Evolutionary conservation across 352 stramenopile genomes (phyloP).

Genomic region (Phytophthora fragariaefolia): DNA sequence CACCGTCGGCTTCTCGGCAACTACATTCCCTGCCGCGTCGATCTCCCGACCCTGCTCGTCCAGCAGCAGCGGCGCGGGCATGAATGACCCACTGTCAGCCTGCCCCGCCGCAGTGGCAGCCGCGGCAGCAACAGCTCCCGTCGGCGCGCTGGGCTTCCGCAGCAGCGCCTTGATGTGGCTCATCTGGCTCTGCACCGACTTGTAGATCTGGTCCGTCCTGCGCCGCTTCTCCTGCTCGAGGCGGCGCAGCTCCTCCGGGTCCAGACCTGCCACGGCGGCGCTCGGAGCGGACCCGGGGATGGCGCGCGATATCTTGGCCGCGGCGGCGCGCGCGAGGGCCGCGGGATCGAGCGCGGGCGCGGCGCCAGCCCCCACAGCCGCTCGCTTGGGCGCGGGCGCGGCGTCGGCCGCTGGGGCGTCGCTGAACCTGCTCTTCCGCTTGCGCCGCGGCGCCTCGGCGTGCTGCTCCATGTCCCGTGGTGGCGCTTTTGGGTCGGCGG

Average conservation of each 20-base stretch:
- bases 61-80: conserved; percentile 79
- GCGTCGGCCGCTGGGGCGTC: conserved; percentile 45
- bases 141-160: conserved; percentile 48
- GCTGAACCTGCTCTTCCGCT: conserved; percentile 88
- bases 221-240: conserved; percentile 62
- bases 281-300: conserved; percentile 41
- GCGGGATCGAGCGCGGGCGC: conserved; percentile 48
- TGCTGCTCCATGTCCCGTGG: conserved; percentile 42
- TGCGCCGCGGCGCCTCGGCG: conserved; percentile 52
- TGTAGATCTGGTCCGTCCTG: conserved; percentile 80
- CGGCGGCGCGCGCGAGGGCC: conserved; percentile 70
- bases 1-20: conserved; percentile 51
- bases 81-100: conserved; percentile 47
- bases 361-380: conserved; percentile 3
- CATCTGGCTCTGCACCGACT: conserved; percentile 89
- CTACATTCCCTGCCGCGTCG: conserved; percentile 74
- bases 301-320: conserved; percentile 74
- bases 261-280: conserved; percentile 7
- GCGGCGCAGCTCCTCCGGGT: conserved; percentile 44
- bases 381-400: conserved; percentile 26
- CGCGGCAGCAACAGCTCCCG: background rate
- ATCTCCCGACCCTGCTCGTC: conserved; percentile 84
- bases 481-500: too few species aligned
- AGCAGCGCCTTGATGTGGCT: conserved; percentile 75
- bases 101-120: conserved; percentile 1